Evolutionary conservation across 139 green algal genomes (phyloP).

Genomic region (Asterochloris erici): DNA sequence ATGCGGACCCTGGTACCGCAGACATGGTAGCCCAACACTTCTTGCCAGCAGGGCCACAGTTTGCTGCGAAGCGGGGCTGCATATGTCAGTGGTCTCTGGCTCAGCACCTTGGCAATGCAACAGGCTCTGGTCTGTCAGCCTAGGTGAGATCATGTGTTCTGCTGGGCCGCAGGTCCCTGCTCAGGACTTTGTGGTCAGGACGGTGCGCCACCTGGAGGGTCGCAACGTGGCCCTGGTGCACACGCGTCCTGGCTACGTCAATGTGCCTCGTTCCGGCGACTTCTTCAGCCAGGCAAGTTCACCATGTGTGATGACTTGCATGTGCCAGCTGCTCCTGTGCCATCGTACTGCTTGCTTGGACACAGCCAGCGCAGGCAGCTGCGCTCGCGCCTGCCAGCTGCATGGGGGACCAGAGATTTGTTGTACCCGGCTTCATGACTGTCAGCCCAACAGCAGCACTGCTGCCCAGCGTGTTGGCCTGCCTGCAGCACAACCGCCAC

Average conservation of each 20-base stretch:
- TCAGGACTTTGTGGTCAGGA: neutral
- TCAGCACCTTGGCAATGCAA: neutral
- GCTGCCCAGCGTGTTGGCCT: neutral
- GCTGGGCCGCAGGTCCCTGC: neutral
- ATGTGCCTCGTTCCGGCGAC: slow-evolving; percentile 4
- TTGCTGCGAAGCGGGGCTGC: neutral
- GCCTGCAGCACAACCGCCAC: neutral
- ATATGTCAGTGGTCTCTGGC: neutral
- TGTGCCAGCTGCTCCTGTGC: neutral
- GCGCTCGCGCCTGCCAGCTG: too few relatives aligned
- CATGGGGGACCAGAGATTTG: too few relatives aligned
- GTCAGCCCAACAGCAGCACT: neutral
- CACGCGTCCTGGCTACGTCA: slow-evolving; percentile 1
- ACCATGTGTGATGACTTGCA: neutral
- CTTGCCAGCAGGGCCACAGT: neutral
- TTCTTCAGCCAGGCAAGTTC: slow-evolving; percentile 16
- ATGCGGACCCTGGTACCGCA: neutral
- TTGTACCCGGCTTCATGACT: too few relatives aligned
- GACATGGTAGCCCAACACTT: neutral
- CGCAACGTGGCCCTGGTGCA: slow-evolving; percentile 9
- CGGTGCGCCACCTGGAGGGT: neutral
- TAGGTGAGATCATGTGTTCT: neutral
- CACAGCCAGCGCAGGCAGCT: too few relatives aligned
- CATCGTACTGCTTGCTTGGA: too few relatives aligned
- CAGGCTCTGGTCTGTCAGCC: neutral